Percentiles rank a stretch among this genome's conserved stretches.
phyloP scores from a whole-genome alignment of 768 basidiomycete species.

The Leccinum longicurvipes region DNA sequence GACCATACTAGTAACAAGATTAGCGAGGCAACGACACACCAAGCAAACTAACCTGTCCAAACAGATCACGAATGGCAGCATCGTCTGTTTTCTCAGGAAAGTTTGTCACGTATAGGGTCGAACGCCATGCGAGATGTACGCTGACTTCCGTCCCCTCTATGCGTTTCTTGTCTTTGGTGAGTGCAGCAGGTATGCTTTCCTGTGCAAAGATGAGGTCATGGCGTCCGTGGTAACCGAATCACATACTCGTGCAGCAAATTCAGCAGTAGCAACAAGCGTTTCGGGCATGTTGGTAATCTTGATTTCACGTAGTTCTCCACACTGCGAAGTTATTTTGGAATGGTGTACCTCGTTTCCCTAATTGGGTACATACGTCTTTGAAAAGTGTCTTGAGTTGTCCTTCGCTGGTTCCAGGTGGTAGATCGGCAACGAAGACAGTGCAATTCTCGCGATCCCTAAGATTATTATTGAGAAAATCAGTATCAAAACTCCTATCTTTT shows the following conservation, averaged over 20 bases:
- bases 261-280: constrained; percentile 77
- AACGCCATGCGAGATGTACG: constrained; percentile 90
- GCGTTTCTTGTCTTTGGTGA: constrained; percentile 94
- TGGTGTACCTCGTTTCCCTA: not conserved
- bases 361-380: constrained; percentile 64
- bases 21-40: not conserved
- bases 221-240: not conserved
- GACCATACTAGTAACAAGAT: constrained; percentile 63
- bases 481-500: not conserved
- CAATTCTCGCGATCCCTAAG: constrained; percentile 91
- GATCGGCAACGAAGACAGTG: constrained; percentile 81
- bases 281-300: constrained; percentile 65
- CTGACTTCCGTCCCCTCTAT: constrained; percentile 70
- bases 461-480: not conserved
- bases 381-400: constrained; percentile 72
- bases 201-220: constrained; percentile 26
- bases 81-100: constrained; percentile 88
- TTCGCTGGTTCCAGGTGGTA: constrained; percentile 55
- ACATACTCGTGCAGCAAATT: constrained; percentile 64
- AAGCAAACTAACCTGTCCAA: constrained; percentile 58
- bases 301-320: constrained; percentile 81
- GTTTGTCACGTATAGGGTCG: constrained; percentile 94
- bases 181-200: constrained; percentile 80
- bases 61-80: constrained; percentile 65
- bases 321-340: constrained; percentile 48